Base-by-base conservation (phyloP, 1,139 yeast species). In the Debaryomyces subglobosus region DNA sequence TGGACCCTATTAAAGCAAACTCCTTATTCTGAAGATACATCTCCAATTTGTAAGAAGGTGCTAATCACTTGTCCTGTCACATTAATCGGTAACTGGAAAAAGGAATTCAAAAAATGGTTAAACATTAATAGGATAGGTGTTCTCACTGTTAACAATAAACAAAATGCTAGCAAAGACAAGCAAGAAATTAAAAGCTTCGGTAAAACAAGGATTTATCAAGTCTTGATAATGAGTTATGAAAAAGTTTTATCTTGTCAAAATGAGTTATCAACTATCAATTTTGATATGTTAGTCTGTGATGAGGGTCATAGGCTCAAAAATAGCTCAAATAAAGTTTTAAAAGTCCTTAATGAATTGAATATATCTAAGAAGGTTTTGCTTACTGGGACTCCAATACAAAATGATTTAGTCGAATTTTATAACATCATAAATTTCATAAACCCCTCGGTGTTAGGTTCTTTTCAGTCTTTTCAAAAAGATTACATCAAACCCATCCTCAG, bases 381-480 rank as follows among this genome's bases (percentile, higher is more conserved):
- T 8, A 84, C 96, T 0, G 99, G 99, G 0, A 94, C 99, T 0
- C 99, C 99, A 0, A 89, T 94, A 30, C 99, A 94, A 63, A 94
- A 94, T 65, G 96, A 94, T 63, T 76, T 95, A 47, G 74, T 73
- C 2, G 99, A 94, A 61, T 94, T 89, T 62, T 90, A 74, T 65
- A 86, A 89, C 10, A 82, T 94, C 62, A 81, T 87, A 5, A 87
- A 91, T 60, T 92, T 92, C 62, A 71, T 91, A 12, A 91, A 90
- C 59, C 97, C 97, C 0, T 94, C 92, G 0, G 70, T 87, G 2
- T 69, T 94, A 29, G 97, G 97, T 0, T 72, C 77, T 0, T 78
- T 79, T 49, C 71, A 78, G 29, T 67, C 72, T 2, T 94, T 94
- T 62, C 91, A 87, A 58, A 81, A 78, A 52, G 75, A 74, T 5